Base-by-base conservation (phyloP, 306 rosid species). In the Gynostemma pentaphyllum region DNA sequence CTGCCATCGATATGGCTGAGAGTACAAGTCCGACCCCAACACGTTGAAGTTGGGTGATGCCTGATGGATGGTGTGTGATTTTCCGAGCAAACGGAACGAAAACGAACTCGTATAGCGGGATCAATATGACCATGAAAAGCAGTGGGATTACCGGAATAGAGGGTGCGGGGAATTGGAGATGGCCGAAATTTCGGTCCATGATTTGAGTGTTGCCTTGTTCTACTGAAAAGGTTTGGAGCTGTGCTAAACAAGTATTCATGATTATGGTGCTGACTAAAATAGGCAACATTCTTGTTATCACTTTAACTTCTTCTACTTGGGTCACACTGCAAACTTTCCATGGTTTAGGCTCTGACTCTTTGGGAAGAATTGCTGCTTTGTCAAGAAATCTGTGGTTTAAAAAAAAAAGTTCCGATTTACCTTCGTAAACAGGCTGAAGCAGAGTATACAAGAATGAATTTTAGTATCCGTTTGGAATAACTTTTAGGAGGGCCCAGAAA, bases 211-310 rank as follows among this genome's bases (percentile, higher is more conserved):
- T 75, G 12, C 95, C 95, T 78, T 90, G 97, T 68, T 78, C 80
- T 14, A 90, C 82, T 23, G 94, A 90, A 74, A 87, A 90, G 40
- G 97, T 90, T 66, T 89, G 97, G 37, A 89, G 95, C 27, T 89
- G 97, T 32, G 97, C 97, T 42, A 90, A 45, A 62, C 95, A 87
- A 2, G 97, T 90, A 83, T 90, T 90, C 82, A 90, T 78, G 60
- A 90, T 78, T 37, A 90, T 81, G 39, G 97, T 90, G 54, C 95
- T 87, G 15, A 70, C 75, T 29, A 90, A 71, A 49, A 90, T 87
- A 1, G 97, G 97, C 21, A 87, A 28, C 95, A 90, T 87, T 70
- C 97, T 76, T 10, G 80, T 76, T 44, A 90, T 77, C 64, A 85
- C 80, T 74, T 90, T 90, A 4, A 90, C 95, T 79, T 90, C 95